A percentile compares a stretch with the other conserved stretches of the same genome.
Conservation (phyloP, 2,329 filamentous ascomycete species). For the Bipolaris cookei region DNA sequence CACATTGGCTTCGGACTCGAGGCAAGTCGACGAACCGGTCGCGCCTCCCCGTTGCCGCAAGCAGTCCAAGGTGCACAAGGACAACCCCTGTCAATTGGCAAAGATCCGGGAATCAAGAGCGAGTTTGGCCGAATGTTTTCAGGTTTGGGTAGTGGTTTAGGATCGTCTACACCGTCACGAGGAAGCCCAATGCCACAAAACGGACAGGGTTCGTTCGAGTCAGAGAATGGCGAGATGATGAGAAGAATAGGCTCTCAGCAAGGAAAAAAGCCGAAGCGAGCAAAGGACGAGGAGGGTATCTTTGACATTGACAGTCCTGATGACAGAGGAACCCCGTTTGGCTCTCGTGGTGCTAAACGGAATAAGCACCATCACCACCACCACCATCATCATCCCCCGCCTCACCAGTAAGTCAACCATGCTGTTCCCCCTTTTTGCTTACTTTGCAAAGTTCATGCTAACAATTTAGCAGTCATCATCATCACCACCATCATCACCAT, state of each 20-base stretch:
- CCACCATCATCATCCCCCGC: constrained; percentile 64
- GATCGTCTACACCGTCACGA: constrained; percentile 61
- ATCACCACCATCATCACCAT: constrained; percentile 64
- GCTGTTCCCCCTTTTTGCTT: neutral
- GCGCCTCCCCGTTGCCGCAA: constrained; percentile 87
- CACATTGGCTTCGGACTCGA: constrained; percentile 76
- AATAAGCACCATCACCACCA: constrained; percentile 57
- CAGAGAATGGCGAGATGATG: constrained; percentile 39
- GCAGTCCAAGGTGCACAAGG: constrained; percentile 91
- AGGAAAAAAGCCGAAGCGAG: constrained; percentile 60
- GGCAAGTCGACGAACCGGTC: constrained; percentile 79
- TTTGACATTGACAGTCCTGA: constrained; percentile 70
- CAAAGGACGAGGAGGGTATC: constrained; percentile 75
- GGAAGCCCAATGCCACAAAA: constrained; percentile 56
- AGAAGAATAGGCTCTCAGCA: constrained; percentile 48
- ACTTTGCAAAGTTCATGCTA: constrained; percentile 18
- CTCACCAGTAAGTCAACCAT: constrained; percentile 57
- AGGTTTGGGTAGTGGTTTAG: constrained; percentile 78
- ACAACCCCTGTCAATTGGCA: constrained; percentile 76
- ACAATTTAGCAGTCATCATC: constrained; percentile 59
- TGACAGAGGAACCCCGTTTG: constrained; percentile 66
- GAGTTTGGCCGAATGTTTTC: constrained; percentile 96
- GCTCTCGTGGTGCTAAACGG: constrained; percentile 72
- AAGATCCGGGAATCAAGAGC: constrained; percentile 89
- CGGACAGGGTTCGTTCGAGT: constrained; percentile 34